Evolutionary conservation across 2,329 filamentous ascomycete genomes (phyloP), one percentile per base, ranked within the genome.

Genomic region (Rhexocercosporidium sp.): DNA sequence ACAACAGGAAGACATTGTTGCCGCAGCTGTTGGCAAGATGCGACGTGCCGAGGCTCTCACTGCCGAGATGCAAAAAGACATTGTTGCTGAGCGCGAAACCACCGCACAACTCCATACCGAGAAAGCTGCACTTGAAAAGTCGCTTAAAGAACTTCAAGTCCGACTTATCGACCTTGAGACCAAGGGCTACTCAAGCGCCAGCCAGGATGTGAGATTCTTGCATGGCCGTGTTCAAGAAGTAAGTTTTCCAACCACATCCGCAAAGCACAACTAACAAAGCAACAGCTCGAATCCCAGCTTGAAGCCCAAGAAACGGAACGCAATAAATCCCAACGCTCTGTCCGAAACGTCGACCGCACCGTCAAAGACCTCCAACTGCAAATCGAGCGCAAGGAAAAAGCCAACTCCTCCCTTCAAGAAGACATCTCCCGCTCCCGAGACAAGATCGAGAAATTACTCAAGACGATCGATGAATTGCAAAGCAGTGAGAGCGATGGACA

Each of bases 21-120:
- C 91, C 0, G 95, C 96, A 3, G 95, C 95, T 0, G 91, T 98
- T 47, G 95, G 96, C 75, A 98, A 98, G 84, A 99, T 99, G 96
- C 89, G 95, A 64, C 90, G 95, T 27, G 93, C 96, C 1, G 95
- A 99, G 77, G 92, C 93, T 4, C 82, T 98, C 37, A 90, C 90
- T 0, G 88, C 90, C 9, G 96, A 99, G 79, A 90, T 97, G 70
- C 95, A 98, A 77, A 97, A 96, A 78, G 96, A 99, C 75, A 93
- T 97, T 69, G 88, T 90, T 20, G 88, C 87, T 8, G 95, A 97
- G 81, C 89, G 95, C 11, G 96, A 98, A 77, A 86, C 87, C 39
- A 94, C 90, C 74, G 88, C 91, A 5, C 88, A 92, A 72, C 84
- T 98, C 64, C 93, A 96, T 78, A 94, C 94, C 78, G 93, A 97